phyloP scores from a whole-genome alignment of 768 basidiomycete species.

The Termitomyces titanicus region DNA sequence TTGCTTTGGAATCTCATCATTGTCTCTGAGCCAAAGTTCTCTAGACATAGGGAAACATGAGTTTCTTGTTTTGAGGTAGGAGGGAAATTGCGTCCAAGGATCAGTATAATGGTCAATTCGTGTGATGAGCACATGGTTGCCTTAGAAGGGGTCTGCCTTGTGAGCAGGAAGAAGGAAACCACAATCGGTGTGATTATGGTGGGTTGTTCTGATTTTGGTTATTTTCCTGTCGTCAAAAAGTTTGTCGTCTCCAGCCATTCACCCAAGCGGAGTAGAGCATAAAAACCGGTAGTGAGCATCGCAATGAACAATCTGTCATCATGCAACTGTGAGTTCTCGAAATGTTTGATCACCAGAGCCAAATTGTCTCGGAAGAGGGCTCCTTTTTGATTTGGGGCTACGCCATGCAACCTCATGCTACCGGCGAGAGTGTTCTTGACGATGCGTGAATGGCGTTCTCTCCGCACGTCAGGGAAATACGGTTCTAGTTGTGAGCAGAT shows the following conservation, averaged over 20 bases:
- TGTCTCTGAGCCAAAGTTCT: too few relatives aligned
- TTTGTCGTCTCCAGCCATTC: slow-evolving; percentile 18
- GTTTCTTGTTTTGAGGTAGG: not conserved
- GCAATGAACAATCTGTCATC: slow-evolving; percentile 15
- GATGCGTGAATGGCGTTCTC: too few relatives aligned
- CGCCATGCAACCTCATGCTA: not conserved
- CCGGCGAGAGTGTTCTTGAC: too few relatives aligned
- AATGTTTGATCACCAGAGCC: not conserved
- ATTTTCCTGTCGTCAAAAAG: not conserved
- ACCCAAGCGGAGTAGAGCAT: slow-evolving; percentile 22
- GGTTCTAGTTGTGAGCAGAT: too few relatives aligned
- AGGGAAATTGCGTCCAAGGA: not conserved
- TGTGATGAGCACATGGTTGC: slow-evolving; percentile 13
- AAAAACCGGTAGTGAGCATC: slow-evolving; percentile 13
- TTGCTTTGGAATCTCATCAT: too few relatives aligned
- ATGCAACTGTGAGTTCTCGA: not conserved
- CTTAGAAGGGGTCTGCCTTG: slow-evolving; percentile 19
- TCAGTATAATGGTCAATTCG: not conserved
- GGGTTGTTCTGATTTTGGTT: not conserved
- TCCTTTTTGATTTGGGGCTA: not conserved
- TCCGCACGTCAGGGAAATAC: too few relatives aligned
- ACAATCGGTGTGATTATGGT: not conserved
- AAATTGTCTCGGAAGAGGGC: not conserved
- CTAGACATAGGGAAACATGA: too few relatives aligned
- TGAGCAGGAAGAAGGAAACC: slow-evolving; percentile 10